Conservation (phyloP, 2,329 filamentous ascomycete genomes). For the Zelopaecilomyces penicillatus region DNA sequence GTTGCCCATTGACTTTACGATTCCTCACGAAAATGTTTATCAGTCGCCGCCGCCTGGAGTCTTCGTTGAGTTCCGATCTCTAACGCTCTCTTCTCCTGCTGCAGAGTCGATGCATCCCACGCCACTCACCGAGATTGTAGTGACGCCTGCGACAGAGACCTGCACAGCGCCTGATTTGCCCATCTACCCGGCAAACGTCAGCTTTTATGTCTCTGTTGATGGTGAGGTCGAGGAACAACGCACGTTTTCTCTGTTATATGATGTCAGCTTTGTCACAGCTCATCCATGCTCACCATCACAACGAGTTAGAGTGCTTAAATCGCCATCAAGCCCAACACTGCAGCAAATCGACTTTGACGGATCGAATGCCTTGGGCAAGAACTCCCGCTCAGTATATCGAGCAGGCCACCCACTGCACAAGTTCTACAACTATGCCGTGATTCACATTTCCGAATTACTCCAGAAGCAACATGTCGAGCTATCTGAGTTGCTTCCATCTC, state of each 20-base stretch:
- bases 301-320: conserved; percentile 49
- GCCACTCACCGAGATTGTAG: conserved; percentile 32
- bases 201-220: conserved; percentile 27
- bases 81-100: conserved; percentile 38
- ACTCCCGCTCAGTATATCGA: conserved; percentile 38
- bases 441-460: conserved; percentile 51
- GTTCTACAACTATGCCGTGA: conserved; percentile 50
- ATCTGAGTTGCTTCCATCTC: conserved; percentile 35
- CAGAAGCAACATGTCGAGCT: conserved; percentile 37
- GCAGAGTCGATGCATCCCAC: conserved; percentile 37
- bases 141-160: conserved; percentile 29
- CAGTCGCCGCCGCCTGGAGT: conserved; percentile 38
- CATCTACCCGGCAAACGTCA: conserved; percentile 27
- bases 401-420: conserved; percentile 57
- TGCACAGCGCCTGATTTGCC: conserved; percentile 25
- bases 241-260: conserved; percentile 42
- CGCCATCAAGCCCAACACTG: conserved; percentile 51
- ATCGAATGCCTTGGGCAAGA: conserved; percentile 32
- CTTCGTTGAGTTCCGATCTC: conserved; percentile 39
- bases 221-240: conserved; percentile 33
- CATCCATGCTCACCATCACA: conserved; percentile 55
- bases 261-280: conserved; percentile 57
- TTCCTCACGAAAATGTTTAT: conserved; percentile 50
- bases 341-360: conserved; percentile 48
- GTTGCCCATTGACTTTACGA: conserved; percentile 53